Base-by-base conservation (phyloP, 2,329 filamentous ascomycete species). In the Paradendryphiella salina region DNA sequence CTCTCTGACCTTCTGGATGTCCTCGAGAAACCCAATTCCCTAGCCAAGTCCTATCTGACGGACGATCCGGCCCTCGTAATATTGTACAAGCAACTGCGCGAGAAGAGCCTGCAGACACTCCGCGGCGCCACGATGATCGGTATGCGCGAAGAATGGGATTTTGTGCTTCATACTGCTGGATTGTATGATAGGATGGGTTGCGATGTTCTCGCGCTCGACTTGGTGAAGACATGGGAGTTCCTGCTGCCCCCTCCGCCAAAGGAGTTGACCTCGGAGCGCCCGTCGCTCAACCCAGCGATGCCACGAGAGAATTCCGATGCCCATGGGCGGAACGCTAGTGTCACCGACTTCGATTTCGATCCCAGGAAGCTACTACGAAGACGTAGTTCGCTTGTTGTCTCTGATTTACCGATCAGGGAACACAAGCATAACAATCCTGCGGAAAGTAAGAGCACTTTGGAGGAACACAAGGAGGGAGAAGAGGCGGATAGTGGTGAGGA, bases 111-210 rank as follows among this genome's bases (percentile, higher is more conserved):
- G 0, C 90, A 95, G 69, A 95, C 90, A 0, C 81, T 96, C 6
- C 85, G 87, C 26, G 92, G 91, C n/a, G 90, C 90, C 5, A 87
- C 88, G 0, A 90, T 90, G 73, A 81, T 96, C 14, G 86, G 85
- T 2, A 87, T 89, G 0, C 83, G 82, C 55, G 85, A 87, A 3
- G 92, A 96, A 73, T 96, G 90, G 89, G 84, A 88, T 26, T 96
- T 96, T 69, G 85, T 96, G 0, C 77, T 96, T 17, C 90, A 94
- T 62, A 96, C 90, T 45, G 90, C 91, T 13, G 81, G 85, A 46
- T 78, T 94, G 14, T 97, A 92, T 67, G 88, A 88, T 70, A 86
- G 90, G 7, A 96, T 94, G 92, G 93, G 94, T 3, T 96, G 94
- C 67, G 93, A 96, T 72, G 74, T 96, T 7, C 81, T 97, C 0